Evolutionary conservation across 2,329 filamentous ascomycete genomes (phyloP), one percentile per base, ranked within the genome.

Genomic region (Fusarium sp.): DNA sequence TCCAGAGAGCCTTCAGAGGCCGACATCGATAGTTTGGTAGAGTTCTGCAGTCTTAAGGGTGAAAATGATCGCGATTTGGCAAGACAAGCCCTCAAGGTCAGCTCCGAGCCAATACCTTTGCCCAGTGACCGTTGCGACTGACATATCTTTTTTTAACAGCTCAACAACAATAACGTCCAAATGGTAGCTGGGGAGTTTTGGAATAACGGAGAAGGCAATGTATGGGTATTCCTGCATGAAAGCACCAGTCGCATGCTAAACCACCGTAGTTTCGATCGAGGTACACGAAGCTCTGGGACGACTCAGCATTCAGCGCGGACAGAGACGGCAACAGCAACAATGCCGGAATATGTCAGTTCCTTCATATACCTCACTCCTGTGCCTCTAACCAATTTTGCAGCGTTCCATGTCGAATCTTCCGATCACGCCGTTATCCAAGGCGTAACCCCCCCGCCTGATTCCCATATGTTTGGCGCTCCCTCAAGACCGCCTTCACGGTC

Each of bases 401-500:
- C 85, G 18, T 90, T 89, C 74, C 84, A 85, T 67, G 84, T 90
- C 63, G 86, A 89, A 64, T 81, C 84, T 10, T 79, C 84, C 44
- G 84, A 84, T 59, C 78, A 77, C 62, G 75, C 75, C 37, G 74
- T 83, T 37, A 81, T 85, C 31, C 81, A 83, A 44, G 82, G 83
- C 21, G 77, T 82, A 13, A 79, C 83, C 9, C 80, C 83, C 34
- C 79, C 79, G 3, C 75, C 76, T 14, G 80, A 81, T 39, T 77
- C 78, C 46, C 83, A 83, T 60, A 80, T 79, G 37, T 78, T 79
- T 11, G 81, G 80, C 28, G 84, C 85, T 7, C 86, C 87, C 0
- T 89, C 89, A 19, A 83, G 88, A 58, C 89, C 89, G n/a, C 89
- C 89, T 3, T 90, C 89, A 23, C 81, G 88, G 77, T 82, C 85